Evolutionary conservation across 345 rosid genomes (phyloP).

Genomic region (Trapa bicornis): DNA sequence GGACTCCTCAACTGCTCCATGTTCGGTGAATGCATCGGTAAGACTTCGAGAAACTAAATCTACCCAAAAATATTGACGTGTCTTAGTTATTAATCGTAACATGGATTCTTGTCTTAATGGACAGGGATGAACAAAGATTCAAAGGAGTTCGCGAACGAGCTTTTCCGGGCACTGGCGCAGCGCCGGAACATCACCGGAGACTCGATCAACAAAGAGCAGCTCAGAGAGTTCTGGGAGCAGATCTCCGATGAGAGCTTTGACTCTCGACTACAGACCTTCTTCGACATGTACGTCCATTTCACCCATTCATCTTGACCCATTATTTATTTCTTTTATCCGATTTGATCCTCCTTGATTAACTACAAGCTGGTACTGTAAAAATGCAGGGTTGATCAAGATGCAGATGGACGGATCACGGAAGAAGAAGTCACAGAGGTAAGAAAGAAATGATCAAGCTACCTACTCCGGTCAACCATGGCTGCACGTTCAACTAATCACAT

Average conservation of each 20-base stretch:
- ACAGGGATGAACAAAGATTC: conserved; percentile 82
- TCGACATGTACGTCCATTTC: conserved; percentile 47
- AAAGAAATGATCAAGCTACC: neutral
- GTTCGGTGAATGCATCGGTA: conserved; percentile 86
- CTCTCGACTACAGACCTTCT: conserved; percentile 74
- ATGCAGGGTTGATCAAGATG: conserved; percentile 49
- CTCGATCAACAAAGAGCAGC: conserved; percentile 52
- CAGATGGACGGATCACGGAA: conserved; percentile 74
- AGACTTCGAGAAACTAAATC: too few species aligned
- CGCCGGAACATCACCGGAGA: conserved; percentile 47
- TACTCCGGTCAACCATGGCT: neutral
- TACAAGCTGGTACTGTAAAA: neutral
- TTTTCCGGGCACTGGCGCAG: conserved; percentile 64
- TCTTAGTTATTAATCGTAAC: neutral
- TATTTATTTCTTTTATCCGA: too few species aligned
- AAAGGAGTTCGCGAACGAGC: conserved; percentile 69
- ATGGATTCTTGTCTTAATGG: neutral
- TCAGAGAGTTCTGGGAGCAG: conserved; percentile 65
- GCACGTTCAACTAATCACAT: neutral
- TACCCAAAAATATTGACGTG: neutral
- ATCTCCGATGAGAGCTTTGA: conserved; percentile 80
- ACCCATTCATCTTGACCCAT: neutral
- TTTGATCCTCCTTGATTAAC: neutral
- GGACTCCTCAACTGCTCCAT: conserved; percentile 47
- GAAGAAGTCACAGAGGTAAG: conserved; percentile 47